These are phyloP conservation scores for Saccharomycopsis sp. DNA, from an alignment of 805 yeast species.

Conservation along the genomic window DNA sequence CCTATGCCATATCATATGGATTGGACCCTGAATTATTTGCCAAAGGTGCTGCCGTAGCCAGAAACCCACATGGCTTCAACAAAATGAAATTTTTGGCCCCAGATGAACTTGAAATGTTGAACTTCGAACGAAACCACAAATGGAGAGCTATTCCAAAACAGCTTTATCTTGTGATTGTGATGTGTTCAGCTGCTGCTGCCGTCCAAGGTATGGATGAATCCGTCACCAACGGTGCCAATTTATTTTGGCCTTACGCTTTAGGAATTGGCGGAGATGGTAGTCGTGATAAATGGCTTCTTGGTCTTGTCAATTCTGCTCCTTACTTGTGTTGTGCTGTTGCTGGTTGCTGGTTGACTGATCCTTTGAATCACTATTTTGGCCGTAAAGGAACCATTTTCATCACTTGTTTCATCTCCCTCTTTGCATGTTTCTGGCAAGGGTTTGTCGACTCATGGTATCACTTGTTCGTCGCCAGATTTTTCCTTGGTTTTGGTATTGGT, in stretches of 20 bases:
- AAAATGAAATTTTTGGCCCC: constrained; percentile 49
- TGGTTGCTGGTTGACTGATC: constrained; percentile 61
- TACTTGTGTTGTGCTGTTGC: constrained; percentile 56
- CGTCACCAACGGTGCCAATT: constrained; percentile 65
- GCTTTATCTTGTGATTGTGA: constrained; percentile 49
- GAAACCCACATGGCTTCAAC: constrained; percentile 51
- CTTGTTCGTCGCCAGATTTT: constrained; percentile 57
- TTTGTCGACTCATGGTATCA: constrained; percentile 60
- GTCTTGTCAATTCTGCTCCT: constrained; percentile 65
- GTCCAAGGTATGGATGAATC: constrained; percentile 79
- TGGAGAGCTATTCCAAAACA: constrained; percentile 37
- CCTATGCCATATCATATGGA: constrained; percentile 50
- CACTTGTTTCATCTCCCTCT: constrained; percentile 53
- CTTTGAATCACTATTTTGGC: constrained; percentile 48
- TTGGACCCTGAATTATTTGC: constrained; percentile 55
- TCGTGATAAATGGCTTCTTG: constrained; percentile 50
- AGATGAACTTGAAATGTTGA: constrained; percentile 46
- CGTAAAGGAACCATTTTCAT: constrained; percentile 62
- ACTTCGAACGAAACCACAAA: constrained; percentile 40
- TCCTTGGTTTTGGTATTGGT: constrained; percentile 63
- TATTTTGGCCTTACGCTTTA: constrained; percentile 51
- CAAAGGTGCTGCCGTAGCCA: constrained; percentile 60
- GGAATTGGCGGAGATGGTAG: constrained; percentile 42
- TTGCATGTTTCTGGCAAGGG: constrained; percentile 66
- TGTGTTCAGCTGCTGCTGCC: constrained; percentile 73